Base-by-base conservation (phyloP, 306 rosid species). In the Casuarina equisetifolia region DNA sequence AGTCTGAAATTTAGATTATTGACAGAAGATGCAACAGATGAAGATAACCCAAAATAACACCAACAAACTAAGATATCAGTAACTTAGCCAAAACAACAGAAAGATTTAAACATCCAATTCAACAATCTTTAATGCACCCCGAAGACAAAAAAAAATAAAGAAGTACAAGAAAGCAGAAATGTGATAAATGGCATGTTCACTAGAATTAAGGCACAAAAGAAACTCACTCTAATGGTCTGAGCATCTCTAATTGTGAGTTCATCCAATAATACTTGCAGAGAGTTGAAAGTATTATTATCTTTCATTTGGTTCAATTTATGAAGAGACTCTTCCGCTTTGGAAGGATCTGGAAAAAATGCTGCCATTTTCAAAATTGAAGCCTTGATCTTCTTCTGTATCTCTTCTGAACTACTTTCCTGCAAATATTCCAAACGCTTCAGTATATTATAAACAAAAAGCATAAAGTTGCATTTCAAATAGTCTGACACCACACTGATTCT, bases 351-450 rank as follows among this genome's bases (percentile, higher is more conserved):
- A 81, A 95, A 95, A 70, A 78, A 86, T 69, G 85, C 74, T n/a
- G 92, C 89, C 87, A 95, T 88, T 85, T 85, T 88, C 63, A 43
- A 76, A 73, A 92, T 82, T 71, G 79, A 80, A 81, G 54, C 76
- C 80, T 77, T 89, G 67, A 75, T 88, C 83, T 61, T 81, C 74
- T 79, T 82, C 81, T 83, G 88, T 73, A 19, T 84, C 76, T 95
- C 99, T 83, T 91, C 96, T 38, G 89, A 79, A 81, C 77, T 73
- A 76, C 79, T 78, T 84, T 86, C 99, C 99, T 92, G 89, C 84
- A 84, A 59, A 79, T 57, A 72, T 67, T 52, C 38, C 61, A 52
- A n/a, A 5, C 11, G 19, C 40, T 75, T 63, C 72, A 83, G 70
- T 17, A 70, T 84, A 84, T 70, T 70, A 74, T 32, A 80, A 38